phyloP scores from a whole-genome alignment of 805 yeast genomes.

The Ogataea methanolica region DNA sequence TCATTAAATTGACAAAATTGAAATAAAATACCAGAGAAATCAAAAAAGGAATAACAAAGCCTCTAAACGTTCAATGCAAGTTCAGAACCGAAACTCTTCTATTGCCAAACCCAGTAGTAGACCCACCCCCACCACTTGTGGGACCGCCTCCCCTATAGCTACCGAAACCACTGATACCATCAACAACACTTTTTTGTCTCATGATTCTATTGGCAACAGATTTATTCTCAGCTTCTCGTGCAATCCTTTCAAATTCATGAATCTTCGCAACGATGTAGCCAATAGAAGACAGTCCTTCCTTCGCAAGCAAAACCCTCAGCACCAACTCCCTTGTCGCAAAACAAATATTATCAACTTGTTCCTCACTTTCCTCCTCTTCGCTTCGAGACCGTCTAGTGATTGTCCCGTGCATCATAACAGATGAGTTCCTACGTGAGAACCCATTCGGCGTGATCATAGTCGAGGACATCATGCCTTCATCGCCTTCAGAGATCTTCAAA shows the following conservation, averaged over 20 bases:
- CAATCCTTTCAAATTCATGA: slow-evolving; percentile 7
- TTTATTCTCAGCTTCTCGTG: slow-evolving; percentile 4
- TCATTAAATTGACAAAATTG: too few relatives aligned
- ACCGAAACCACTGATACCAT: background rate
- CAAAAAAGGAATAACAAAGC: too few relatives aligned
- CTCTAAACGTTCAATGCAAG: too few relatives aligned
- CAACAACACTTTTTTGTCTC: background rate
- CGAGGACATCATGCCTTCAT: background rate
- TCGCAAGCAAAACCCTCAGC: slow-evolving; percentile 15
- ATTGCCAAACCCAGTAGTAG: too few relatives aligned
- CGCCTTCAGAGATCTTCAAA: background rate
- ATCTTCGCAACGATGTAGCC: slow-evolving; percentile 8
- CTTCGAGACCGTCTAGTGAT: slow-evolving; percentile 4
- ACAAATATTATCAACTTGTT: slow-evolving; percentile 1
- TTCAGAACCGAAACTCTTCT: too few relatives aligned
- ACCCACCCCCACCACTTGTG: too few relatives aligned
- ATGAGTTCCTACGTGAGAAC: slow-evolving; percentile 2
- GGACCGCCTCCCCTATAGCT: background rate
- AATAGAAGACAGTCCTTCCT: slow-evolving; percentile 7
- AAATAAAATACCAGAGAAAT: too few relatives aligned
- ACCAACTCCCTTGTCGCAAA: slow-evolving; percentile 11
- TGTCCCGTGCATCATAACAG: slow-evolving; percentile 17
- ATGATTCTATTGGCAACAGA: slow-evolving; percentile 9
- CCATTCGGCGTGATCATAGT: background rate
- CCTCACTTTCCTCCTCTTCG: slow-evolving; percentile 3